Conservation (phyloP, 2,329 filamentous ascomycete genomes). For the Aspergillus cejpii region DNA sequence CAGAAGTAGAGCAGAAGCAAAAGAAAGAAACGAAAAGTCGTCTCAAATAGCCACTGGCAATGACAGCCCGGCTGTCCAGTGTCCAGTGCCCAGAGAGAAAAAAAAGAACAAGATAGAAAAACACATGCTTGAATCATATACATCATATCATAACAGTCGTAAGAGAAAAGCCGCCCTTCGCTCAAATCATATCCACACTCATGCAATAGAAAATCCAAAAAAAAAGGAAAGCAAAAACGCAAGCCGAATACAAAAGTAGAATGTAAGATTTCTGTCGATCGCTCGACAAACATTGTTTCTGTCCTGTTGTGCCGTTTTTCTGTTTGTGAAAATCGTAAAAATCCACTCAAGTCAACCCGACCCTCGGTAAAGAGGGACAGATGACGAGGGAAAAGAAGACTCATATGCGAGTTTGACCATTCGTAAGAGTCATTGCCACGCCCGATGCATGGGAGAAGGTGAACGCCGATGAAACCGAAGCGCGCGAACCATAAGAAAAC, state of each 20-base stretch:
- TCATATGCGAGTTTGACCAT: conserved; percentile 12
- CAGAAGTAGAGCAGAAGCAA: neutral
- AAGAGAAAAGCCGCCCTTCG: conserved; percentile 16
- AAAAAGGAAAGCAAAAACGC: conserved; percentile 3
- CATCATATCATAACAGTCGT: conserved; percentile 24
- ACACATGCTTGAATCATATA: conserved; percentile 19
- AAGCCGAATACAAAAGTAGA: conserved; percentile 8
- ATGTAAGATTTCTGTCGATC: neutral
- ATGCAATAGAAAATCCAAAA: conserved; percentile 16
- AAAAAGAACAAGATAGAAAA: conserved; percentile 13
- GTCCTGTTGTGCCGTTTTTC: conserved; percentile 8
- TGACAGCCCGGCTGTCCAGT: conserved; percentile 14
- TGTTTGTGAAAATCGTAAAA: conserved; percentile 3
- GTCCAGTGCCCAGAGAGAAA: conserved; percentile 4
- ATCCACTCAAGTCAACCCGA: conserved; percentile 4
- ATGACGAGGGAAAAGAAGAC: conserved; percentile 7
- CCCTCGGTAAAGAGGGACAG: neutral
- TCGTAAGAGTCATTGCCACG: conserved; percentile 12
- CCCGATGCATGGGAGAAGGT: conserved; percentile 8
- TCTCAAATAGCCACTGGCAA: conserved; percentile 8
- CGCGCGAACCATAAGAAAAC: conserved; percentile 14
- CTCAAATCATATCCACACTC: conserved; percentile 11
- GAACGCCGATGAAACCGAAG: conserved; percentile 17
- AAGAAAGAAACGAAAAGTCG: conserved; percentile 5
- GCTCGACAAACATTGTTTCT: conserved; percentile 4